Percentiles rank a stretch among this genome's conserved stretches.
These are phyloP conservation scores for Solanum lignicaule DNA, from an alignment of 257 asterid species.

Conservation along the genomic window DNA sequence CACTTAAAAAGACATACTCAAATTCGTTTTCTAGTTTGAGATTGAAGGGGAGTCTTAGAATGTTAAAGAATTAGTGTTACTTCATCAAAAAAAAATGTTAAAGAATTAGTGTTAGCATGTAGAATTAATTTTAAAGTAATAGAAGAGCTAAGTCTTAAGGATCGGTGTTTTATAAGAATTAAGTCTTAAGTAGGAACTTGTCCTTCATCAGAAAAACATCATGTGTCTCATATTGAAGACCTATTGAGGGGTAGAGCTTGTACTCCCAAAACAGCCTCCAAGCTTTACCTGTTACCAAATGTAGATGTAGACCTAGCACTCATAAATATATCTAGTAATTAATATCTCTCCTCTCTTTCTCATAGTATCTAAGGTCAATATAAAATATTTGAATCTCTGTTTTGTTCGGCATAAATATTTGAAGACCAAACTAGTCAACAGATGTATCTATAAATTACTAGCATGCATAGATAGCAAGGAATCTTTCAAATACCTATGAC, in stretches of 20 bases:
- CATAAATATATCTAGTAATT: neutral
- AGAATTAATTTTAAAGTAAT: neutral
- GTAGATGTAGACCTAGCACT: neutral
- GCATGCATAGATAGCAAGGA: neutral
- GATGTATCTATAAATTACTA: neutral
- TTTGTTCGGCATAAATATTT: neutral
- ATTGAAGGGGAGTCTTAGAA: neutral
- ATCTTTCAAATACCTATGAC: neutral
- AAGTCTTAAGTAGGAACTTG: neutral
- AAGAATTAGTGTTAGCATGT: neutral
- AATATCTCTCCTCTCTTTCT: neutral
- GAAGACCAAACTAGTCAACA: neutral
- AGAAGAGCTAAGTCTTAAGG: neutral
- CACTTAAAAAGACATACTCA: neutral
- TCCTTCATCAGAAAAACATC: neutral
- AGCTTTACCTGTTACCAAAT: neutral
- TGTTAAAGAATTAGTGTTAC: neutral
- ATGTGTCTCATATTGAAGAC: neutral
- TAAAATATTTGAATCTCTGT: neutral
- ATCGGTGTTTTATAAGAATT: neutral
- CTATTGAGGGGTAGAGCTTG: neutral
- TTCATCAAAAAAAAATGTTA: neutral
- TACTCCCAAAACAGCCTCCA: neutral
- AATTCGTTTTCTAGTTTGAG: neutral
- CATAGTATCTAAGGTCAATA: neutral